Percentiles rank a stretch among this genome's conserved stretches.
These are phyloP conservation scores for Rhynchospora tenuis DNA, from an alignment of 176 grass and related monocot genomes.

Conservation along the genomic window DNA sequence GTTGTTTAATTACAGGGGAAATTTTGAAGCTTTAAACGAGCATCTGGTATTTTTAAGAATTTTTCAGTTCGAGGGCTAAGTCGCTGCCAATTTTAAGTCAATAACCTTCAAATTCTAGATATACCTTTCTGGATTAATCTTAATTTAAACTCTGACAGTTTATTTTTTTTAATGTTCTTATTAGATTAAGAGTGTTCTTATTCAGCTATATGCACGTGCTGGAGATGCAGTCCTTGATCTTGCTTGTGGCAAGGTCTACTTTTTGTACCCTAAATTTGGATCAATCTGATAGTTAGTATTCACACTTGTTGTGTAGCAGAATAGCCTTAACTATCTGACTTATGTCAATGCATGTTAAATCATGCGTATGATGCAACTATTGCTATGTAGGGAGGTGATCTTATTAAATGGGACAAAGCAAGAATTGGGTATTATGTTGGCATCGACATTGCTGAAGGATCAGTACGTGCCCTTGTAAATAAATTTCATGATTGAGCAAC, in stretches of 20 bases:
- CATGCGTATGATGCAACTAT: not conserved
- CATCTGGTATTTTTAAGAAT: not conserved
- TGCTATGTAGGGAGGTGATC: conserved; percentile 73
- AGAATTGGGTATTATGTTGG: conserved; percentile 84
- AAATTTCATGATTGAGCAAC: not conserved
- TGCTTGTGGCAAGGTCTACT: conserved; percentile 78
- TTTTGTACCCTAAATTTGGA: conserved; percentile 12
- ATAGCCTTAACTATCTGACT: not conserved
- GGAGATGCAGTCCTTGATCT: conserved; percentile 93
- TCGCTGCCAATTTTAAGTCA: not conserved
- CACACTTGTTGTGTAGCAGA: not conserved
- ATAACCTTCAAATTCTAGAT: not conserved
- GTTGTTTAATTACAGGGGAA: not conserved
- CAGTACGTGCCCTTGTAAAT: not conserved
- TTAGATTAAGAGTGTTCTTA: conserved; percentile 93
- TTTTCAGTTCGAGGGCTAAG: not conserved
- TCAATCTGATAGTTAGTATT: not conserved
- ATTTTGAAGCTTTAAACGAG: not conserved
- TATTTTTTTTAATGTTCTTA: conserved; percentile 16
- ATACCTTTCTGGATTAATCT: not conserved
- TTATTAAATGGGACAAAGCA: conserved; percentile 97
- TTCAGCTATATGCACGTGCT: conserved; percentile 64
- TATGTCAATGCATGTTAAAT: not conserved
- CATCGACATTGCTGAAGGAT: conserved; percentile 54
- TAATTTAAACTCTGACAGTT: not conserved